Conservation (phyloP, 176 grass and related monocot species). For the Avena sativa region DNA sequence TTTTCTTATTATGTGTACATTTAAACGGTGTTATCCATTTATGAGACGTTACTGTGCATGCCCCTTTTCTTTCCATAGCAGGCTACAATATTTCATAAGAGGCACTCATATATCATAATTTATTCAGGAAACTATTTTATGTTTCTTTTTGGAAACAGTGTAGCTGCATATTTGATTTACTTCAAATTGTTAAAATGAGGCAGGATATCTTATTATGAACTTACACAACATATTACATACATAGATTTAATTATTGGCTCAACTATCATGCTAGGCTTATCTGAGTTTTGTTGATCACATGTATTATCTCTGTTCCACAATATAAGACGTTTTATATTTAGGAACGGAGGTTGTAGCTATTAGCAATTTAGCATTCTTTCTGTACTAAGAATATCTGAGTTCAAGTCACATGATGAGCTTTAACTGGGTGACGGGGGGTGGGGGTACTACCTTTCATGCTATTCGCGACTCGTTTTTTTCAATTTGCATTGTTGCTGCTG, state of each 20-base stretch:
- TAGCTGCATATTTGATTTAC: background rate
- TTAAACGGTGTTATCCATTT: background rate
- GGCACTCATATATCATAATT: background rate
- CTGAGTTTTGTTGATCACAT: background rate
- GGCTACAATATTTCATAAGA: constrained; percentile 14
- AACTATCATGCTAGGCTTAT: background rate
- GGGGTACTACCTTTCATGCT: background rate
- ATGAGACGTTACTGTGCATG: background rate
- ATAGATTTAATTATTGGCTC: background rate
- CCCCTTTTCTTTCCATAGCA: background rate
- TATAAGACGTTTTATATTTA: too few relatives aligned
- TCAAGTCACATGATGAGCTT: background rate
- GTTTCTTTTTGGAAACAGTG: background rate
- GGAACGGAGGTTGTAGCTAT: background rate
- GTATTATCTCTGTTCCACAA: background rate
- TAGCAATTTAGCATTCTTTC: constrained; percentile 35
- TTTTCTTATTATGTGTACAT: constrained; percentile 5
- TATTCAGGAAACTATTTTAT: background rate
- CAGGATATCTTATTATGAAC: background rate
- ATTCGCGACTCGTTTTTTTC: background rate
- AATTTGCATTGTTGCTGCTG: constrained; percentile 1
- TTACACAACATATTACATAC: background rate
- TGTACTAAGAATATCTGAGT: background rate
- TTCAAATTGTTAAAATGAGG: constrained; percentile 27
- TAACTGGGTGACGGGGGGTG: background rate